These are phyloP conservation scores for Barnettozyma siamensis DNA, from an alignment of 805 yeast genomes.

Conservation along the genomic window DNA sequence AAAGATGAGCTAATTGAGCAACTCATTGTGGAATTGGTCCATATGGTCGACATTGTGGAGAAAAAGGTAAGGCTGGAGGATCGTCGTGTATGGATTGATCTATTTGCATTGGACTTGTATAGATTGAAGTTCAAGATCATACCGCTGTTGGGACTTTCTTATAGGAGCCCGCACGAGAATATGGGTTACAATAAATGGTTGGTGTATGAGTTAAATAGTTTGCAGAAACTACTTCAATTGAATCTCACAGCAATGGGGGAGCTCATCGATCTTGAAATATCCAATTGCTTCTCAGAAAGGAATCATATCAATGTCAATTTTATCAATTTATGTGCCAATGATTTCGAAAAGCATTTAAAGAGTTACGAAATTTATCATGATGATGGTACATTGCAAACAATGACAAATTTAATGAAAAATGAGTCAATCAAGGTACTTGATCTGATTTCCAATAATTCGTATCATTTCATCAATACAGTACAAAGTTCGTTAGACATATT, in stretches of 20 bases:
- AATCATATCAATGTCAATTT: conserved; percentile 1
- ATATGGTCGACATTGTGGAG: not conserved
- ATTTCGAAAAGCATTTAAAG: conserved; percentile 1
- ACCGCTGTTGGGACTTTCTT: conserved; percentile 1
- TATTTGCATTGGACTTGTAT: conserved; percentile 1
- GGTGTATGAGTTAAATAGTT: conserved; percentile 1
- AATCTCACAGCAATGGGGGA: not conserved
- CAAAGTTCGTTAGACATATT: conserved; percentile 4
- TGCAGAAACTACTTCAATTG: not conserved
- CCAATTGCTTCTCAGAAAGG: not conserved
- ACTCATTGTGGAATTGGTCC: not conserved
- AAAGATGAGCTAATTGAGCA: not conserved
- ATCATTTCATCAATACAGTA: conserved; percentile 1
- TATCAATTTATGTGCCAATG: not conserved
- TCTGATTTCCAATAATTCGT: not conserved
- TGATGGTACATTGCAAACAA: not conserved
- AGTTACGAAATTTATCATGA: not conserved
- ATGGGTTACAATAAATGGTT: not conserved
- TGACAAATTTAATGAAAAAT: not conserved
- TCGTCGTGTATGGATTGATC: conserved; percentile 4
- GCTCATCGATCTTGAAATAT: not conserved
- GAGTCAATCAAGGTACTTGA: conserved; percentile 2
- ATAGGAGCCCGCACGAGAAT: not conserved
- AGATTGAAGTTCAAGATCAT: conserved; percentile 2
- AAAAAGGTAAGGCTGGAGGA: not conserved